phyloP scores from a whole-genome alignment of 2,329 filamentous ascomycete genomes.

The Huntiella bhutanensis region DNA sequence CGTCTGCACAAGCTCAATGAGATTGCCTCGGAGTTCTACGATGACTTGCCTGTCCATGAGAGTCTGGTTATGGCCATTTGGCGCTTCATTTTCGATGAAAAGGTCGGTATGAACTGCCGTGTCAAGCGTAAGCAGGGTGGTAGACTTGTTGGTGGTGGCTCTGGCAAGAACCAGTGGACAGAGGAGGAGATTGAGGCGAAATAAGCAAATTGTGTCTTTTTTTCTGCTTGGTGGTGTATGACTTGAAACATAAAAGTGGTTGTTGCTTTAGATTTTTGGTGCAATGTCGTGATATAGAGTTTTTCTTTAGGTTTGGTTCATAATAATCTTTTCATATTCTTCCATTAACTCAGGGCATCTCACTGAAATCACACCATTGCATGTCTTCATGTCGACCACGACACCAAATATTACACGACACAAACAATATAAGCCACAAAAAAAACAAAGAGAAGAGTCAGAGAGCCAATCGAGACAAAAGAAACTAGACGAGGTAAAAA shows the following conservation, averaged over 20 bases:
- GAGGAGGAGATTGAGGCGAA: conserved; percentile 43
- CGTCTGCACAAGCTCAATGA: conserved; percentile 56
- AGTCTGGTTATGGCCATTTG: conserved; percentile 90
- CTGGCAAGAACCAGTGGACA: conserved; percentile 40
- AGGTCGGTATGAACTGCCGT: conserved; percentile 75
- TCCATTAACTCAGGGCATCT: too few relatives aligned
- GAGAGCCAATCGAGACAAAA: conserved; percentile 8
- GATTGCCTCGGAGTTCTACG: conserved; percentile 82
- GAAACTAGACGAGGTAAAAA: conserved; percentile 11
- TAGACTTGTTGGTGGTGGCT: conserved; percentile 33
- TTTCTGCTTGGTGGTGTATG: too few relatives aligned
- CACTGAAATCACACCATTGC: too few relatives aligned
- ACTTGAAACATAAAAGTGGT: too few relatives aligned
- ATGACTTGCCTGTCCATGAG: conserved; percentile 63
- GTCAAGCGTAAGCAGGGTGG: conserved; percentile 79
- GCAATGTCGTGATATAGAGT: too few relatives aligned
- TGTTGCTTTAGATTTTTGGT: too few relatives aligned
- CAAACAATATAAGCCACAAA: background rate
- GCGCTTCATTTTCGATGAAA: conserved; percentile 83
- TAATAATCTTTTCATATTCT: too few relatives aligned
- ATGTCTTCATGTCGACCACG: too few relatives aligned
- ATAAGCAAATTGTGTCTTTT: conserved; percentile 9
- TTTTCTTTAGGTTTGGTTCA: too few relatives aligned
- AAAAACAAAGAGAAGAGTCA: conserved; percentile 6
- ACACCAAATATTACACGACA: too few relatives aligned